A percentile compares a stretch with the other conserved stretches of the same genome.
Conservation (phyloP, 805 yeast species). For the baker's yeast (Saccharomyces cerevisiae) region DNA sequence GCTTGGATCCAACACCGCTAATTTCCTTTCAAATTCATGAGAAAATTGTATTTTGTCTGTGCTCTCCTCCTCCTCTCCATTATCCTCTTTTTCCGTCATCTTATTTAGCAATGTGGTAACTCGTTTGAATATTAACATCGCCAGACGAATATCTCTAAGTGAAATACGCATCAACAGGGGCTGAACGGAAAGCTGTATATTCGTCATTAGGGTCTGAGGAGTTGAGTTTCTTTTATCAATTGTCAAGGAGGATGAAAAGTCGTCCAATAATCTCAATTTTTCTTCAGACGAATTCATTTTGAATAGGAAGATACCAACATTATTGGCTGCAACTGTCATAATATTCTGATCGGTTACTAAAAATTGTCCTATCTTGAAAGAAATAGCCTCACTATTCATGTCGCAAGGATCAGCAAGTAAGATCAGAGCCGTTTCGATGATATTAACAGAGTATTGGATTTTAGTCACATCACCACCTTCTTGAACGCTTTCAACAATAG, state of each 20-base stretch:
- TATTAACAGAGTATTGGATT: slow-evolving; percentile 52
- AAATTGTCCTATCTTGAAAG: slow-evolving; percentile 77
- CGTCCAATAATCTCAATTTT: slow-evolving; percentile 72
- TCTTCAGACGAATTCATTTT: slow-evolving; percentile 62
- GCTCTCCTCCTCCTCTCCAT: slow-evolving; percentile 8
- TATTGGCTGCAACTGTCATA: slow-evolving; percentile 57
- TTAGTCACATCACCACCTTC: slow-evolving; percentile 8
- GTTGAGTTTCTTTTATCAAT: slow-evolving; percentile 66
- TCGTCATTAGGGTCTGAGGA: slow-evolving; percentile 47
- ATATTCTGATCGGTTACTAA: slow-evolving; percentile 61
- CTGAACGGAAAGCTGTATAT: slow-evolving; percentile 64
- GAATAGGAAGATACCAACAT: slow-evolving; percentile 80
- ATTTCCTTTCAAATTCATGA: slow-evolving; percentile 51
- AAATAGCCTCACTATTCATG: slow-evolving; percentile 73
- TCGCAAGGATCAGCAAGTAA: slow-evolving; percentile 72
- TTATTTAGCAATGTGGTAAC: slow-evolving; percentile 48
- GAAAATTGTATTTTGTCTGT: slow-evolving; percentile 38
- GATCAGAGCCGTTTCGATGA: slow-evolving; percentile 69
- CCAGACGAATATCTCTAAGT: slow-evolving; percentile 76
- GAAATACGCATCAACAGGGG: slow-evolving; percentile 77
- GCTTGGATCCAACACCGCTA: slow-evolving; percentile 33
- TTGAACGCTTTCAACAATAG: slow-evolving; percentile 4
- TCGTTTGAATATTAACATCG: slow-evolving; percentile 59
- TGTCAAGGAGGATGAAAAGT: slow-evolving; percentile 71
- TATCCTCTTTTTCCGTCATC: slow-evolving; percentile 7